Conservation (phyloP, 1,284 basidiomycete species). For the Trichosporon ovoides region DNA sequence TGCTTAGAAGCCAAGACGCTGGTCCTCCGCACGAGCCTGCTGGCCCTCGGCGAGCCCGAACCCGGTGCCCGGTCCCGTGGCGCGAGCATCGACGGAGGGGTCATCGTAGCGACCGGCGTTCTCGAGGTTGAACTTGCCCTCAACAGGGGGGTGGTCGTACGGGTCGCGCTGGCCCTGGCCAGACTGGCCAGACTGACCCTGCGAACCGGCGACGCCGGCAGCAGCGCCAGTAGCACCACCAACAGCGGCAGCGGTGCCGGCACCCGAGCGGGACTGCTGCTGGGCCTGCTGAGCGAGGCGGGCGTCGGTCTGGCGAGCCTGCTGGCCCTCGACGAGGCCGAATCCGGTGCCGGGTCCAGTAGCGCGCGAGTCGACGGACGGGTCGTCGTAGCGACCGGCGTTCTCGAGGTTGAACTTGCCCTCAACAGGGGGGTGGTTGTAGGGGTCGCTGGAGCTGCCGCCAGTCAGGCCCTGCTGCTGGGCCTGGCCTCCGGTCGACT, state of each 20-base stretch:
- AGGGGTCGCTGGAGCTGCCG: constrained; percentile 2
- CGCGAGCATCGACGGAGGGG: neutral
- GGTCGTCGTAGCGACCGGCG: constrained; percentile 1
- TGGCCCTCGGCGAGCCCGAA: constrained; percentile 4
- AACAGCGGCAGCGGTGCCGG: too few species aligned
- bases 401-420: neutral
- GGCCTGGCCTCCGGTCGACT: too few species aligned
- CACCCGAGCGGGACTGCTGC: too few species aligned
- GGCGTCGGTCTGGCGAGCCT: neutral
- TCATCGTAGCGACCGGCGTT: constrained; percentile 1
- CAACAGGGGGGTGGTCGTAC: neutral
- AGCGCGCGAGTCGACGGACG: neutral
- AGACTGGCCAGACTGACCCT: neutral
- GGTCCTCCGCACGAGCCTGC: neutral
- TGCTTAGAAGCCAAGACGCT: too few species aligned
- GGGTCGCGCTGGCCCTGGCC: neutral
- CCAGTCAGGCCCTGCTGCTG: neutral
- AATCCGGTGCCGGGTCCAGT: neutral
- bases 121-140: neutral
- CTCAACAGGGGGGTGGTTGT: neutral
- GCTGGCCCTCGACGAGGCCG: neutral
- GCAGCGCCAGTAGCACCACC: too few species aligned
- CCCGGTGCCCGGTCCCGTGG: neutral
- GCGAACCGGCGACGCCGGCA: neutral
- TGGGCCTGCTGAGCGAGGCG: neutral